These are phyloP conservation scores for Yamadazyma conglobata DNA, from an alignment of 1,139 yeast genomes.

Conservation along the genomic window DNA sequence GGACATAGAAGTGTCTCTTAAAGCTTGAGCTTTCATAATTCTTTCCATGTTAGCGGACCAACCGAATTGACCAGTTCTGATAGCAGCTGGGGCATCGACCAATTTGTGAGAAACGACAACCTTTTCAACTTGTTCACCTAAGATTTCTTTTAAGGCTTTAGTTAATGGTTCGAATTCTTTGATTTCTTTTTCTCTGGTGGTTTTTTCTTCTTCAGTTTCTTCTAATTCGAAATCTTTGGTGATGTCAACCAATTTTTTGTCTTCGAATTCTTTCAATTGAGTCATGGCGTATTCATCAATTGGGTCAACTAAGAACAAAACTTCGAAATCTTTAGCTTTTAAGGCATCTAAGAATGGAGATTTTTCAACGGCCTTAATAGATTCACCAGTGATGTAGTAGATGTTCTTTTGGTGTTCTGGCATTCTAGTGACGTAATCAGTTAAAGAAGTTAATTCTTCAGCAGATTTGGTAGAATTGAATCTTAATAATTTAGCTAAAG, in stretches of 20 bases:
- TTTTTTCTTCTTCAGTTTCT: constrained; percentile 98
- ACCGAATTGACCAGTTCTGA: constrained; percentile 99
- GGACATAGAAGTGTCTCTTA: constrained; percentile 98
- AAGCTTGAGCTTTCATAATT: constrained; percentile 99
- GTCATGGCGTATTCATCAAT: constrained; percentile 99
- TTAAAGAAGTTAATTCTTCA: constrained; percentile 90
- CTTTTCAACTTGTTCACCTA: constrained; percentile 99
- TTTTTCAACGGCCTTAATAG: constrained; percentile 95
- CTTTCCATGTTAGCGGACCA: constrained; percentile 99
- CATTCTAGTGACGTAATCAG: constrained; percentile 99
- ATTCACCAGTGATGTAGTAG: constrained; percentile 99
- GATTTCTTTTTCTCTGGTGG: constrained; percentile 85
- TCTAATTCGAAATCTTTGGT: constrained; percentile 99
- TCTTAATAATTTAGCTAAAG: constrained; percentile 95
- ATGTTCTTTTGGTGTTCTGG: constrained; percentile 99
- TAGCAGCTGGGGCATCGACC: constrained; percentile 99
- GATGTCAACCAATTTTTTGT: constrained; percentile 97
- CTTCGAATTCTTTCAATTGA: constrained; percentile 98
- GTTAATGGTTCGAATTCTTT: constrained; percentile 92
- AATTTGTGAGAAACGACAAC: constrained; percentile 97
- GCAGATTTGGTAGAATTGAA: constrained; percentile 94
- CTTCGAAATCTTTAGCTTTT: constrained; percentile 98
- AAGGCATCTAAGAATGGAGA: constrained; percentile 99
- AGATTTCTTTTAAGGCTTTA: constrained; percentile 91
- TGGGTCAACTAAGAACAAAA: constrained; percentile 96